A percentile compares a stretch with the other conserved stretches of the same genome.
Conservation (phyloP, 2,329 filamentous ascomycete species). For the Domatiomyces globalis region DNA sequence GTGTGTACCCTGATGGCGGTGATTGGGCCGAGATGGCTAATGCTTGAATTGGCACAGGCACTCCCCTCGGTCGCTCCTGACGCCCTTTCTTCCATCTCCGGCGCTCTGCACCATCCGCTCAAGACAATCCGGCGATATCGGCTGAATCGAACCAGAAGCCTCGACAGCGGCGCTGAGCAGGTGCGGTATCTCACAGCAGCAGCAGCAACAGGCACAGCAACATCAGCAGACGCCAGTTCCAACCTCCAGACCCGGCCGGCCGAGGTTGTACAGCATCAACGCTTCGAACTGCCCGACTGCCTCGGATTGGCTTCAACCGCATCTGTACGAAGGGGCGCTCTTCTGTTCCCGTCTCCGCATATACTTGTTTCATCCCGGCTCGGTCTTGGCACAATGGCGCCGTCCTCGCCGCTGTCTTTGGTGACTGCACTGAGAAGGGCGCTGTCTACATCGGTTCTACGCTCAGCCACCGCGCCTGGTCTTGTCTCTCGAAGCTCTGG, state of each 20-base stretch:
- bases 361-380: constrained; percentile 8
- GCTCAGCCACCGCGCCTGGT: neutral
- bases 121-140: constrained; percentile 13
- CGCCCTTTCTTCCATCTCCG: constrained; percentile 12
- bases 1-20: neutral
- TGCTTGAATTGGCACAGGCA: constrained; percentile 3
- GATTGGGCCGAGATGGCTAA: constrained; percentile 4
- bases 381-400: constrained; percentile 5
- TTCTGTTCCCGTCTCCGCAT: constrained; percentile 1
- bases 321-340: constrained; percentile 1
- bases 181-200: neutral
- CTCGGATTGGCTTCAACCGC: constrained; percentile 5
- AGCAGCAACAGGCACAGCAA: neutral
- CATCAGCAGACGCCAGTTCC: neutral
- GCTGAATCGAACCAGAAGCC: constrained; percentile 7
- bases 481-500: neutral
- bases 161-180: neutral
- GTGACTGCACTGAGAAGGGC: constrained; percentile 3
- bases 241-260: neutral
- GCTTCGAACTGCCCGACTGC: constrained; percentile 6
- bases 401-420: constrained; percentile 2
- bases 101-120: constrained; percentile 11
- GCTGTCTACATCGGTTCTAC: constrained; percentile 5
- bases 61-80: constrained; percentile 14
- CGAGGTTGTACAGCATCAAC: neutral